Base-by-base conservation (phyloP, 1,284 basidiomycete species). In the Golubevia sp. region DNA sequence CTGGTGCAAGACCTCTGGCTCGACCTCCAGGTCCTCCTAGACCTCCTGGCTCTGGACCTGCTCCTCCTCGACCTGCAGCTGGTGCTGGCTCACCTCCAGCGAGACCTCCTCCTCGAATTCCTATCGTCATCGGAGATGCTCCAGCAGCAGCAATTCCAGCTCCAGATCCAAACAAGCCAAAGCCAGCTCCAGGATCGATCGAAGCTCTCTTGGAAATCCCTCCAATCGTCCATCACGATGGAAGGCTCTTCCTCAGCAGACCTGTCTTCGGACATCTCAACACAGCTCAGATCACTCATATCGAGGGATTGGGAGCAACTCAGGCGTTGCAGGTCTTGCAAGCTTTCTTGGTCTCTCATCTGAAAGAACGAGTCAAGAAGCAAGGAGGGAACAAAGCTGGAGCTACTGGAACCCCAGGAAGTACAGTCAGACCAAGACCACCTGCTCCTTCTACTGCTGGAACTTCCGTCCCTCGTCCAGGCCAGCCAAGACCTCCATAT, bases 221-320 rank as follows among this genome's bases (percentile, higher is more conserved):
- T 72, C 92, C 86, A 24, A 93, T 96, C 85, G 89, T 93, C 26
- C 86, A 95, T 25, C 92, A 95, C 72, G 90, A 93, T 71, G 90
- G 92, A 64, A 91, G 89, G 56, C 88, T 96, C 26, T 89, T 93
- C 69, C 88, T 96, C 44, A 92, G 92, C 74, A 93, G 93, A 1
- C 87, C 88, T 25, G 91, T 96, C 49, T 96, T 96, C 80, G 88
- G 90, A 4, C 90, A 90, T 66, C 87, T 96, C 8, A 89, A 90
- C 1, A 85, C 87, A 34, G 90, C 90, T 63, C 90, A 91, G 82
- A 84, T 96, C 55, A 87, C 87, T 61, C 90, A 91, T 60, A 86
- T 95, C 51, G 91, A 93, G 82, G 88, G 88, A 49, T 88, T 93
- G 75, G 92, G 93, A 2, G 91, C 92, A 1, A 89, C 91, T 79